Base-by-base conservation (phyloP, 78 protist species). In the Dictyostelium firmibasis region DNA sequence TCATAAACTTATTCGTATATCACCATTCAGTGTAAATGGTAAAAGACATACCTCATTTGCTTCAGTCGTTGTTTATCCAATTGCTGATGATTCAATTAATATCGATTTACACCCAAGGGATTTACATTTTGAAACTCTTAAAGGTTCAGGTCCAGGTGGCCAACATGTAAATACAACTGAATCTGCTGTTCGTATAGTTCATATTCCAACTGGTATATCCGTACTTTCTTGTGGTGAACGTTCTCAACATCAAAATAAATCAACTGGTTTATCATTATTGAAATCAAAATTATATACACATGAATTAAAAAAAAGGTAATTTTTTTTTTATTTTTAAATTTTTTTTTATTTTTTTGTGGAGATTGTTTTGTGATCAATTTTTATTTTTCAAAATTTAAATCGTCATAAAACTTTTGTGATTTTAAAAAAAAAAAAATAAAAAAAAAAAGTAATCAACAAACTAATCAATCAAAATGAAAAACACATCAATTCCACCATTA, bases 81-180 rank as follows among this genome's bases (percentile, higher is more conserved):
- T 27, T 10, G 31, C 91, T 7, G 88, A 75, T 25, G 85, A 83
- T 23, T 29, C n/a, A 10, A 75, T 44, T 2, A 36, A 8, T 1
- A 57, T 83, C 3, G 82, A 86, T 44, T 7, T 96, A 0, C 9
- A 9, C 4, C 78, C 84, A 10, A 38, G 20, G 1, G 98, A 97
- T 50, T 44, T 98, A 33, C 16, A 43, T 0, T 47, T 98, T n/a
- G 98, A 96, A 31, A 43, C 75, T 14, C 29, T 35, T 60, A 93
- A 92, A 25, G 11, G 96, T 9, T 31, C 96, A 31, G 99, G 99
- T 13, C 91, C 98, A 1, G 99, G 99, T 25, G 99, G 99, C 6
- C 99, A 98, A 95, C 86, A 93, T 35, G 98, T 94, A 53, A 98
- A 98, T 91, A 97, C 83, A 33, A 97, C 99, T 2, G 98, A 98